Evolutionary conservation across 2,329 filamentous ascomycete genomes (phyloP), one percentile per base, ranked within the genome.

Genomic region (Calonectria hawksworthii): DNA sequence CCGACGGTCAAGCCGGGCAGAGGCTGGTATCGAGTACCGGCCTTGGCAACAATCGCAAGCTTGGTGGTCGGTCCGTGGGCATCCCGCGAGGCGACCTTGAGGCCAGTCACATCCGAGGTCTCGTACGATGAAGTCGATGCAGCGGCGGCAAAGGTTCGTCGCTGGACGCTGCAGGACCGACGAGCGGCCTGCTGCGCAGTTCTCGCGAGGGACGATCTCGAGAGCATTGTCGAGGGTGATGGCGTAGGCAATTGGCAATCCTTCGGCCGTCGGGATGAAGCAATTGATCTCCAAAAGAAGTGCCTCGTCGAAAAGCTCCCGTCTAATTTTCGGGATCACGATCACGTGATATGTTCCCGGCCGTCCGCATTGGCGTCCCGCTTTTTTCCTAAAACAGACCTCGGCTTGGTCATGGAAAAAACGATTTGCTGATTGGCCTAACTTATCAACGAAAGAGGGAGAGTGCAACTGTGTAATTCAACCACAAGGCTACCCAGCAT

Each of bases 21-120:
- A 78, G 95, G 92, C 90, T 99, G 93, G 87, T 96, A 99, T 86
- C 97, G 92, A 78, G 96, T 98, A 83, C 97, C 97, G 77, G 96
- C 97, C 90, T 98, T 98, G 80, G 96, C 93, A 85, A 99, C 95
- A 79, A 99, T 87, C 72, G 96, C 96, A 80, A 99, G 91, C 84
- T 95, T 98, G 76, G 96, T 96, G 76, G 96, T 98, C 80, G 96
- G 95, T 77, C 95, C 95, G 77, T 94, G 92, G 83, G 95, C 90
- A 87, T 99, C 96, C 89, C 96, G 93, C 88, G 95, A 95, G 84
- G 96, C 96, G 82, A 98, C 92, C 91, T 98, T 98, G 88, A 99
- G 90, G 83, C 96, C 96, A 85, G 93, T 92, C 86, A 94, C 92
- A 87, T 98, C 94, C 84, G 94, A 91, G 77, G 94, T 92, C 88